A percentile compares a stretch with the other conserved stretches of the same genome.
phyloP scores from a whole-genome alignment of 169 alveolate genomes.

The Sarcocystis neurona region DNA sequence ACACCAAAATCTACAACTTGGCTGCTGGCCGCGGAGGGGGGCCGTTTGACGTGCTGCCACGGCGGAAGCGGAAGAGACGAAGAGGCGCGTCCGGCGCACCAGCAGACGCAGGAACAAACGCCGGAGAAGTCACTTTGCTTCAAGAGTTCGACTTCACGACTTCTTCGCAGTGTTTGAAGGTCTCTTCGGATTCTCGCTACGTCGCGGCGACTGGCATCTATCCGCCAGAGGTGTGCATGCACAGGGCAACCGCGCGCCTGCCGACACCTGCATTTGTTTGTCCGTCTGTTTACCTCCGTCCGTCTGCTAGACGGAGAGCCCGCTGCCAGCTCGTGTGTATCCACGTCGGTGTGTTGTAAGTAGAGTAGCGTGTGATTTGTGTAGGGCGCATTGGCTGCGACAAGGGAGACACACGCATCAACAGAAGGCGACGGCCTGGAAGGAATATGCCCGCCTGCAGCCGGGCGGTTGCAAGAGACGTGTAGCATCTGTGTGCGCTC shows the following conservation, averaged over 20 bases:
- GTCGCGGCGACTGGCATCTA: conserved; percentile 86
- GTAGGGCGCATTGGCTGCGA: no score
- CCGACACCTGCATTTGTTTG: not conserved
- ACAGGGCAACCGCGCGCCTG: conserved; percentile 71
- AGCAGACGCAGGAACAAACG: not conserved
- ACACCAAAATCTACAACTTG: conserved; percentile 2
- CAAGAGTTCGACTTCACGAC: conserved; percentile 62
- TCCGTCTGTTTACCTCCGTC: no score
- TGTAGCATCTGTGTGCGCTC: no score
- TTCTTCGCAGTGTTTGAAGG: conserved; percentile 72
- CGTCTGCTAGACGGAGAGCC: no score
- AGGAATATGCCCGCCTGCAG: no score
- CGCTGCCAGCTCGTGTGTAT: no score
- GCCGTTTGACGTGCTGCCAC: conserved; percentile 9
- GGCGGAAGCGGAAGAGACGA: conserved; percentile 12
- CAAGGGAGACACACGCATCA: not conserved
- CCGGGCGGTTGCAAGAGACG: no score
- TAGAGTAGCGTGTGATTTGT: no score
- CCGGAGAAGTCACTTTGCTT: conserved; percentile 47
- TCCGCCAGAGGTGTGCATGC: conserved; percentile 87
- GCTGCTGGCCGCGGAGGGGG: conserved; percentile 20
- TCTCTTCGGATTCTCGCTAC: conserved; percentile 83
- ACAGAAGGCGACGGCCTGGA: no score
- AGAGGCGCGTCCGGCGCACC: not conserved
- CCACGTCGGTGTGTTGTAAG: no score